Evolutionary conservation across 495 filamentous ascomycete species (phyloP).

Genomic region (Aspergillus kassunensis): DNA sequence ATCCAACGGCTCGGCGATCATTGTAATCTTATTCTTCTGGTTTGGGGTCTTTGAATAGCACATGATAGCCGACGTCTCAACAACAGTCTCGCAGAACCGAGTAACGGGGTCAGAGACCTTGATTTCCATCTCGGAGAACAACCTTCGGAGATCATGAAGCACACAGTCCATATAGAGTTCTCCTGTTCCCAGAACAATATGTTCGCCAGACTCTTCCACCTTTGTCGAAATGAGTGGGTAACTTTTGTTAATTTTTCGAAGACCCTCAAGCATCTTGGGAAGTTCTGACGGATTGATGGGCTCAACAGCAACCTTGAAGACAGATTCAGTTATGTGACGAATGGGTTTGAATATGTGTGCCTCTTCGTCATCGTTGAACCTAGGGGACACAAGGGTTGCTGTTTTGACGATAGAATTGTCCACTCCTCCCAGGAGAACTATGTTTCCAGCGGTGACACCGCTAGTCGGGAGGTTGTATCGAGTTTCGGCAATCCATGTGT

Average conservation of each 20-base stretch:
- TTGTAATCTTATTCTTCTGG: constrained; percentile 98
- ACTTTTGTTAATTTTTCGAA: constrained; percentile 95
- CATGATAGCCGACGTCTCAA: constrained; percentile 94
- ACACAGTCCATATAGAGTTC: constrained; percentile 99
- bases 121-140: constrained; percentile 99
- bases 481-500: constrained; percentile 91
- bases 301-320: constrained; percentile 96
- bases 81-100: constrained; percentile 96
- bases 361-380: constrained; percentile 79
- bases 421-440: constrained; percentile 83
- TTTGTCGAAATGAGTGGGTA: constrained; percentile 95
- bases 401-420: constrained; percentile 99
- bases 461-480: constrained; percentile 87
- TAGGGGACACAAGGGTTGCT: constrained; percentile 84
- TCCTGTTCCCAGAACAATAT: constrained; percentile 90
- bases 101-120: constrained; percentile 98
- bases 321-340: constrained; percentile 92
- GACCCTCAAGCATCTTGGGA: constrained; percentile 98
- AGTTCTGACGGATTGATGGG: constrained; percentile 97
- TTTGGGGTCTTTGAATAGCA: constrained; percentile 97
- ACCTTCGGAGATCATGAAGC: constrained; percentile 83
- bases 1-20: constrained; percentile 94
- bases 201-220: constrained; percentile 98
- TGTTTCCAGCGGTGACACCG: constrained; percentile 94
- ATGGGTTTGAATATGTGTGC: constrained; percentile 92